Conservation (phyloP, 768 basidiomycete genomes). For the Serendipita sp. region DNA sequence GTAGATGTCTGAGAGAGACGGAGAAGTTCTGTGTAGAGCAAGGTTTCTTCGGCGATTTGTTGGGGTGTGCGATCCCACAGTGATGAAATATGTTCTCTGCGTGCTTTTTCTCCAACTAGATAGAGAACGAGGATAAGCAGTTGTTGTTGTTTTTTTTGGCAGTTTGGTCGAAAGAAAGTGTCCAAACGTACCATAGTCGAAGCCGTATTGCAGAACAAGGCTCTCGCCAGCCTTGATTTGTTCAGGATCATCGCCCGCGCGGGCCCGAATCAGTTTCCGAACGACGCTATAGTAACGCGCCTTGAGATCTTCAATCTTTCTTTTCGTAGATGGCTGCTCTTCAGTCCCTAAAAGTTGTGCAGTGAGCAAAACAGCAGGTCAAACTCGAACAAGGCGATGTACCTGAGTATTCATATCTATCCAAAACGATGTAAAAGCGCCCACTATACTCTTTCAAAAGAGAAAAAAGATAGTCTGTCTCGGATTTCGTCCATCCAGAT, state of each 20-base stretch:
- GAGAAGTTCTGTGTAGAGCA: conserved; percentile 82
- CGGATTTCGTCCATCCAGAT: conserved; percentile 76
- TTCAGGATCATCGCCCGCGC: conserved; percentile 66
- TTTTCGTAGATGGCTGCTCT: neutral
- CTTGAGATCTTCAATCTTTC: conserved; percentile 58
- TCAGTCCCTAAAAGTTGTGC: neutral
- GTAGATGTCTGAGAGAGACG: conserved; percentile 88
- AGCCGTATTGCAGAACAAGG: conserved; percentile 37
- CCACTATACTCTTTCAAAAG: conserved; percentile 69
- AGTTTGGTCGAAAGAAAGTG: neutral
- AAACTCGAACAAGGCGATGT: conserved; percentile 9
- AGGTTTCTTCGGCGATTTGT: conserved; percentile 90
- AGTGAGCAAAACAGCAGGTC: neutral
- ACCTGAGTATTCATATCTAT: conserved; percentile 76
- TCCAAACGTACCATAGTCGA: conserved; percentile 59
- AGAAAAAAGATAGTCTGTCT: conserved; percentile 82
- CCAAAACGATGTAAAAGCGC: conserved; percentile 78
- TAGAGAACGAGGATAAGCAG: neutral
- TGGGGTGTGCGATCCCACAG: conserved; percentile 79
- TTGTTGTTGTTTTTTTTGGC: no score
- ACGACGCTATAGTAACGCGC: conserved; percentile 88
- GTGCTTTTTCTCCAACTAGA: conserved; percentile 71
- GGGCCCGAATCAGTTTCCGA: conserved; percentile 66
- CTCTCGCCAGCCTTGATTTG: conserved; percentile 23
- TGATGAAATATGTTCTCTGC: conserved; percentile 73